Evolutionary conservation across 2,329 filamentous ascomycete species (phyloP).

Genomic region (Phaeophleospora eucalypticola): DNA sequence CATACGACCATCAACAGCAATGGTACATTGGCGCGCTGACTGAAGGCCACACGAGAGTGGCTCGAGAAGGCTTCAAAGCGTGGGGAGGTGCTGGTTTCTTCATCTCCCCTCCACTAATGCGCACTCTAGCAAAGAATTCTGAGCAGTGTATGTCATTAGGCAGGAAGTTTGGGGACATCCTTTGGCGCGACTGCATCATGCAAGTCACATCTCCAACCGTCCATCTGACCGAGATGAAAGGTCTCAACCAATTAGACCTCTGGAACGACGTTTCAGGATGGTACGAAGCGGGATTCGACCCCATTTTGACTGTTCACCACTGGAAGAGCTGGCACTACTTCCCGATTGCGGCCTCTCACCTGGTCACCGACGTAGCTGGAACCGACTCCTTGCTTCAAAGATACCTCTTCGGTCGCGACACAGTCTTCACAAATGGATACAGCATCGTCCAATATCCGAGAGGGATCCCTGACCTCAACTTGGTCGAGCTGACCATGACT

Average conservation of each 20-base stretch:
- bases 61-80: slow-evolving; percentile 28
- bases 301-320: slow-evolving; percentile 27
- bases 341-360: slow-evolving; percentile 20
- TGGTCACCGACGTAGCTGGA: slow-evolving; percentile 25
- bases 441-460: slow-evolving; percentile 25
- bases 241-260: slow-evolving; percentile 28
- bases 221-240: slow-evolving; percentile 23
- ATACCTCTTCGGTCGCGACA: slow-evolving; percentile 23
- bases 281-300: slow-evolving; percentile 26
- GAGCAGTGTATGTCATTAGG: slow-evolving; percentile 21
- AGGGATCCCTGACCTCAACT: slow-evolving; percentile 26
- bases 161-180: slow-evolving; percentile 23
- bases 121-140: slow-evolving; percentile 19
- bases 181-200: slow-evolving; percentile 28
- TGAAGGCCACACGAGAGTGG: slow-evolving; percentile 24
- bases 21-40: slow-evolving; percentile 28
- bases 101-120: slow-evolving; percentile 26
- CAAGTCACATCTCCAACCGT: slow-evolving; percentile 26
- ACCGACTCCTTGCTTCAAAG: slow-evolving; percentile 26
- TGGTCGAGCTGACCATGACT: slow-evolving; percentile 26
- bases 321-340: slow-evolving; percentile 30
- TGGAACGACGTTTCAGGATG: slow-evolving; percentile 26
- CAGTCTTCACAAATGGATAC: slow-evolving; percentile 27
- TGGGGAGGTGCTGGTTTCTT: slow-evolving; percentile 30
- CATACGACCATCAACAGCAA: slow-evolving; percentile 17